Evolutionary conservation across 495 filamentous ascomycete genomes (phyloP), one percentile per base, ranked within the genome.

Genomic region (Penicillium simplicissimum): DNA sequence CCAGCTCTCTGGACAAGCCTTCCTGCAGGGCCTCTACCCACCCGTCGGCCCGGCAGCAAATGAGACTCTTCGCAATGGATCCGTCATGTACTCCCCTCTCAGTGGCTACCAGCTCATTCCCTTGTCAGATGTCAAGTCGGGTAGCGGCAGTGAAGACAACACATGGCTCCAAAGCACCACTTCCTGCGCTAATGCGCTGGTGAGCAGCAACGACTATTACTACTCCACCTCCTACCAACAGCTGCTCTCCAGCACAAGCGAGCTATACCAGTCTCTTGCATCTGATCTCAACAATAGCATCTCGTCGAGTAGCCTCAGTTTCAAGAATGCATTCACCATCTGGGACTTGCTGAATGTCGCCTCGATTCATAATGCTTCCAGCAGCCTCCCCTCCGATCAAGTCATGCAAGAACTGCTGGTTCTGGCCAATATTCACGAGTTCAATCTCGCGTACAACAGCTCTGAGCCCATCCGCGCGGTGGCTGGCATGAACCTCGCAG

Each of bases 311-410:
- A 62, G 82, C 51, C 73, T 82, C 35, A 88, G 42, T 64, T 90
- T 80, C 76, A 84, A 86, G 69, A 89, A 90, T 71, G 88, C 84
- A 35, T 91, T 88, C 71, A 71, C 76, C 53, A 86, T 82, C 55
- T 82, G 72, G 67, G 79, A 82, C 63, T 63, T 77, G 35, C 60
- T 82, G 40, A 73, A 79, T 60, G 78, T 80, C 35, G 79, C 74
- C 17, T 37, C 53, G 3, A 81, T 82, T 59, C 77, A 82, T 67
- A 82, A 82, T 54, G 48, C 38, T 2, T 55, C 63, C 21, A 10
- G 21, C 14, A 61, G 21, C 9, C 49, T 64, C 52, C 62, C 53
- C 47, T 62, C 64, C 54, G 51, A 53, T 31, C 14, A 52, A 4
- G 63, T 65, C 47, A 59, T 76, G 60, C 47, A 61, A 52, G 65